Percentiles rank a stretch among this genome's conserved stretches.
phyloP scores from a whole-genome alignment of 2,329 filamentous ascomycete species.

The Pyrenophora seminiperda region DNA sequence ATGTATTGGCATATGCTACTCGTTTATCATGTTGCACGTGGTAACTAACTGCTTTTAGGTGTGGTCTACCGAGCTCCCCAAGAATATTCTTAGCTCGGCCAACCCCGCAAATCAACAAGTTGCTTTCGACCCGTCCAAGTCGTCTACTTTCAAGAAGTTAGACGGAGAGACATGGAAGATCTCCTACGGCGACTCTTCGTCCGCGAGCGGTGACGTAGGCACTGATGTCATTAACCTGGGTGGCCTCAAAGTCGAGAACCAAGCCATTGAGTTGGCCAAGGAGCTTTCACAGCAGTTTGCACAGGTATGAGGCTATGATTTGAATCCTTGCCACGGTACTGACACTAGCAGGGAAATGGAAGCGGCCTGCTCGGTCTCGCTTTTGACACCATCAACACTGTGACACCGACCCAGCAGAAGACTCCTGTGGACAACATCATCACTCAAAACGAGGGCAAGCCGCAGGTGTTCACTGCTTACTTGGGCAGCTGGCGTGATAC shows the following conservation, averaged over 20 bases:
- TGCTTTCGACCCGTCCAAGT: conserved; percentile 53
- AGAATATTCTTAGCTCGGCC: conserved; percentile 46
- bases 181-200: conserved; percentile 66
- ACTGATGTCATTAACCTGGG: conserved; percentile 66
- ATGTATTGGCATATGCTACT: not conserved
- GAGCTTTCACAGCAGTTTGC: conserved; percentile 60
- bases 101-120: conserved; percentile 61
- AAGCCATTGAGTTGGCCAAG: conserved; percentile 68
- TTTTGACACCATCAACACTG: conserved; percentile 64
- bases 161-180: conserved; percentile 62
- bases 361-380: conserved; percentile 65
- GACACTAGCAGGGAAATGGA: conserved; percentile 45
- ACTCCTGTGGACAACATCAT: conserved; percentile 63
- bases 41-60: conserved; percentile 8
- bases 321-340: too few relatives aligned
- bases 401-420: conserved; percentile 54
- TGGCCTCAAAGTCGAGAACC: conserved; percentile 59
- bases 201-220: conserved; percentile 67
- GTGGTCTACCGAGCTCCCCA: conserved; percentile 32
- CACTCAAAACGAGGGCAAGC: conserved; percentile 10
- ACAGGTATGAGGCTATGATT: conserved; percentile 34
- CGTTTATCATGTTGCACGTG: not conserved
- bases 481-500: conserved; percentile 28
- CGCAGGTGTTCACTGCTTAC: conserved; percentile 27
- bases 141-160: conserved; percentile 43